These are phyloP conservation scores for Cyclocybe cylindracea DNA, from an alignment of 768 basidiomycete species.

Conservation along the genomic window DNA sequence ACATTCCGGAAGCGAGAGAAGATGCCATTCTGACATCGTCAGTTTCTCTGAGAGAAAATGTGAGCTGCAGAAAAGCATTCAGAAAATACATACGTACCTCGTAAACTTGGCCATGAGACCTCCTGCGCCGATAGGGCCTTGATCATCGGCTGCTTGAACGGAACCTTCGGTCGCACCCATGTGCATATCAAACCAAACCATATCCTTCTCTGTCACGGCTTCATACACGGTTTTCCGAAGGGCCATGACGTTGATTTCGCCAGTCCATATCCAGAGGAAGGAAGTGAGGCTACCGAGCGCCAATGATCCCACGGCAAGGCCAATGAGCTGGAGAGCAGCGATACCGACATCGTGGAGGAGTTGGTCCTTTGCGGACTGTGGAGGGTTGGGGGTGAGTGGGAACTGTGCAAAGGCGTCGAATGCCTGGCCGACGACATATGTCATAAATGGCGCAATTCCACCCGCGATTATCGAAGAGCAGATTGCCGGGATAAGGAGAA, in stretches of 20 bases:
- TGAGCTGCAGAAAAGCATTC: neutral
- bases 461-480: constrained; percentile 61
- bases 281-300: constrained; percentile 74
- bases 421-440: constrained; percentile 71
- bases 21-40: constrained; percentile 89
- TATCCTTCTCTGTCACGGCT: constrained; percentile 66
- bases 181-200: constrained; percentile 91
- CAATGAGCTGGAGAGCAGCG: constrained; percentile 66
- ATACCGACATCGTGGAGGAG: constrained; percentile 60
- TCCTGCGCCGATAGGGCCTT: constrained; percentile 71
- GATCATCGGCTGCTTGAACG: constrained; percentile 32
- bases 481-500: constrained; percentile 64
- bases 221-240: constrained; percentile 70
- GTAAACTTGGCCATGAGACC: constrained; percentile 94
- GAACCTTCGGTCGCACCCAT: constrained; percentile 57
- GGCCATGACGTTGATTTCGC: constrained; percentile 74
- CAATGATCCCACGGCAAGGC: constrained; percentile 65
- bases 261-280: constrained; percentile 84
- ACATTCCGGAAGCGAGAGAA: constrained; percentile 74
- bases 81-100: constrained; percentile 44
- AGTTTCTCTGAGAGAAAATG: constrained; percentile 67
- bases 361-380: constrained; percentile 41
- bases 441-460: constrained; percentile 83
- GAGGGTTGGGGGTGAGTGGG: constrained; percentile 29
- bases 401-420: constrained; percentile 67